These are phyloP conservation scores for Pleurotus platypus DNA, from an alignment of 768 basidiomycete species.

Conservation along the genomic window DNA sequence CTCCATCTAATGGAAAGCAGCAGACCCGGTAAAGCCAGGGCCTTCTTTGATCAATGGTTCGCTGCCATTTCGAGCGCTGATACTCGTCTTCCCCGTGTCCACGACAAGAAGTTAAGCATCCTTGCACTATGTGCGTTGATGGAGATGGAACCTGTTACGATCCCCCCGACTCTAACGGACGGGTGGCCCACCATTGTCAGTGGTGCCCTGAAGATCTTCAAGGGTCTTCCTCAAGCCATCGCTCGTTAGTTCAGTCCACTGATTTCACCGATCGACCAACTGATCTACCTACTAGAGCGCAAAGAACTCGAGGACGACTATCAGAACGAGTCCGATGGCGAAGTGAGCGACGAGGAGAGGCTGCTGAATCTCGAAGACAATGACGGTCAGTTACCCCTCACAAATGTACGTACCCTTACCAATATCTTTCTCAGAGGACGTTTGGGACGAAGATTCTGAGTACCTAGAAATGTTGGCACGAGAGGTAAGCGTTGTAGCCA, in stretches of 20 bases:
- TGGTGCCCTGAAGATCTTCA: constrained; percentile 70
- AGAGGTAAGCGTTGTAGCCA: constrained; percentile 46
- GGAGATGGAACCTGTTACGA: constrained; percentile 55
- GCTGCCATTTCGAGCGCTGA: constrained; percentile 54
- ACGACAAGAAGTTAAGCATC: constrained; percentile 85
- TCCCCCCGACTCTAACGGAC: constrained; percentile 59
- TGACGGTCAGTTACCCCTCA: constrained; percentile 34
- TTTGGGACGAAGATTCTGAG: constrained; percentile 87
- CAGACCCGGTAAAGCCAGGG: constrained; percentile 55
- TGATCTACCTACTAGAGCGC: too few species aligned
- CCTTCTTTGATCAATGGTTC: constrained; percentile 89
- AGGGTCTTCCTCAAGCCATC: constrained; percentile 73
- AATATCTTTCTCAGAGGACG: constrained; percentile 55
- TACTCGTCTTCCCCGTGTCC: constrained; percentile 71
- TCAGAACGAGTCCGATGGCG: constrained; percentile 26
- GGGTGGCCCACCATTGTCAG: constrained; percentile 77
- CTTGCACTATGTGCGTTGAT: constrained; percentile 73
- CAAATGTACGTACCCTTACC: neutral
- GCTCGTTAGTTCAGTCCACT: constrained; percentile 40
- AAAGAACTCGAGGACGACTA: constrained; percentile 51
- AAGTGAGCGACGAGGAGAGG: constrained; percentile 38
- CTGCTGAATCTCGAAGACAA: constrained; percentile 58
- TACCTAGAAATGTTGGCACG: constrained; percentile 85
- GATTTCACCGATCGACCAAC: too few species aligned
- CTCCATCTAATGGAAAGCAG: constrained; percentile 70